Evolutionary conservation across 2,329 filamentous ascomycete genomes (phyloP).

Genomic region (Hypoxylon sp.): DNA sequence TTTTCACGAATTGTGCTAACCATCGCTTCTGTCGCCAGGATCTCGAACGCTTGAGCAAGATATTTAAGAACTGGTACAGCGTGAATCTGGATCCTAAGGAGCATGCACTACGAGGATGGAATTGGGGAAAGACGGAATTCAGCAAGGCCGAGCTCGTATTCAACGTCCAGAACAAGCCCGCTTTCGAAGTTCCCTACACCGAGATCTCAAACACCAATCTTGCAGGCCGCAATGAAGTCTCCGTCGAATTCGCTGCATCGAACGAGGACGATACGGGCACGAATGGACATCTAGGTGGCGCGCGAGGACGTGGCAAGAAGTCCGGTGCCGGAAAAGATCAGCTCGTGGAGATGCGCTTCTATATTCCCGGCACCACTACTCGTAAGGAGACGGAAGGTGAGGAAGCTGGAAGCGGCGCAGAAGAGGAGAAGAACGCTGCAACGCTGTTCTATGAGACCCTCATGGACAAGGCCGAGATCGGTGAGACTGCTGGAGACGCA

Average conservation of each 20-base stretch:
- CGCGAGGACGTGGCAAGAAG: constrained; percentile 84
- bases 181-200: constrained; percentile 96
- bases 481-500: constrained; percentile 97
- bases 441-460: constrained; percentile 98
- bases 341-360: constrained; percentile 98
- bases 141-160: constrained; percentile 94
- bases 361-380: constrained; percentile 91
- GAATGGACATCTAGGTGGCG: constrained; percentile 80
- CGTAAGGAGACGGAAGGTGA: constrained; percentile 81
- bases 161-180: constrained; percentile 95
- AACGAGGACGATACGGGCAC: constrained; percentile 79
- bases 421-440: constrained; percentile 93
- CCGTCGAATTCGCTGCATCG: constrained; percentile 87
- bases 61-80: constrained; percentile 99
- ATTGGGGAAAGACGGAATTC: constrained; percentile 99
- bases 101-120: constrained; percentile 96
- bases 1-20: constrained; percentile 14
- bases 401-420: constrained; percentile 76
- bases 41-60: constrained; percentile 88
- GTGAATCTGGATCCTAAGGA: constrained; percentile 92
- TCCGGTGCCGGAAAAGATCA: constrained; percentile 90
- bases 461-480: constrained; percentile 99
- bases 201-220: constrained; percentile 98
- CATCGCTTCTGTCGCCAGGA: constrained; percentile 61
- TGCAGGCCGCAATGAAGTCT: constrained; percentile 97